phyloP scores from a whole-genome alignment of 148 eudicot species.

The Persicaria maculosa region DNA sequence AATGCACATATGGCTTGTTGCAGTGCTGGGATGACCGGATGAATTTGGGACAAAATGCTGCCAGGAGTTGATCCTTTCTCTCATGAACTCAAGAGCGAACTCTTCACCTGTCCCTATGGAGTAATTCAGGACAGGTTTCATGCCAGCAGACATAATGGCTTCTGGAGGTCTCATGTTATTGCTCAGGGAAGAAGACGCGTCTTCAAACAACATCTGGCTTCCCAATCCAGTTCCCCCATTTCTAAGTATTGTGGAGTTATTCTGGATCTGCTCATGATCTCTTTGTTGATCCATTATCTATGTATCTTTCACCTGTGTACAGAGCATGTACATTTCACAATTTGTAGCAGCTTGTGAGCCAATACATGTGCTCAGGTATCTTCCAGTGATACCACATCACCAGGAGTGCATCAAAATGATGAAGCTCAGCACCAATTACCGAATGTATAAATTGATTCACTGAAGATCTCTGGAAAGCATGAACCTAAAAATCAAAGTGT shows the following conservation, averaged over 20 bases:
- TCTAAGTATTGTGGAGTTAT: slow-evolving; percentile 9
- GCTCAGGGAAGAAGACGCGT: not conserved
- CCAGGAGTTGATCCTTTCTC: slow-evolving; percentile 35
- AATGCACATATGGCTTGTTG: slow-evolving; percentile 1
- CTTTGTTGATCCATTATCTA: slow-evolving; percentile 1
- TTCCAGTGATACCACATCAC: not conserved
- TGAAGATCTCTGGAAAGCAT: slow-evolving; percentile 1
- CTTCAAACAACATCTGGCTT: slow-evolving; percentile 1
- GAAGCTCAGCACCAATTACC: not conserved
- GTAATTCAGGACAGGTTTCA: slow-evolving; percentile 27
- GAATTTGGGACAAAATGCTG: slow-evolving; percentile 22
- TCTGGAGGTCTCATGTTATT: slow-evolving; percentile 4
- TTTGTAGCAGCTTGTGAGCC: not conserved
- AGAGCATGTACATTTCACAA: not conserved
- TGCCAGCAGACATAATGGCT: slow-evolving; percentile 10
- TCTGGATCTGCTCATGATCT: slow-evolving; percentile 1
- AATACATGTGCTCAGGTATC: not conserved
- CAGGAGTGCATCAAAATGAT: not conserved
- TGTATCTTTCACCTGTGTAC: not conserved
- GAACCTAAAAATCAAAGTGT: not conserved
- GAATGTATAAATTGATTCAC: not conserved
- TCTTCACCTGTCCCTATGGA: slow-evolving; percentile 28
- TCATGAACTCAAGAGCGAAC: slow-evolving; percentile 44
- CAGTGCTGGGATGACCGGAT: slow-evolving; percentile 18
- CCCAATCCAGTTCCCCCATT: slow-evolving; percentile 3